These are phyloP conservation scores for Neonectria faginata DNA, from an alignment of 2,329 filamentous ascomycete species.

Conservation along the genomic window DNA sequence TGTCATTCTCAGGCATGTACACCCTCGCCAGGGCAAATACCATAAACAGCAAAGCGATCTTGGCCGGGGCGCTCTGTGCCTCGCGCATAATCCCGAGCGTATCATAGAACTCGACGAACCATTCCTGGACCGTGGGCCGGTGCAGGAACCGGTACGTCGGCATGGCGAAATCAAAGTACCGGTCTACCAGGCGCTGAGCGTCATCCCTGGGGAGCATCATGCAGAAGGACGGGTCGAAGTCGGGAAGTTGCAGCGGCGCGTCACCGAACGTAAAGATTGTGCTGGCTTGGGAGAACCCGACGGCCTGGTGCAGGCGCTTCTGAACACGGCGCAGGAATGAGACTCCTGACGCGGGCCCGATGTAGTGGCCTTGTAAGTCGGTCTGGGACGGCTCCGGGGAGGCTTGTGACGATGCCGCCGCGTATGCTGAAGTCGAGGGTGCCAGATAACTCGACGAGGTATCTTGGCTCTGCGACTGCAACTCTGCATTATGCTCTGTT, in stretches of 20 bases:
- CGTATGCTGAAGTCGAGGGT: slow-evolving; percentile 9
- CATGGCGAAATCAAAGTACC: slow-evolving; percentile 69
- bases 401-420: slow-evolving; percentile 33
- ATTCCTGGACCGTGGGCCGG: slow-evolving; percentile 61
- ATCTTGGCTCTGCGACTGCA: slow-evolving; percentile 19
- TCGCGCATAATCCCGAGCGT: slow-evolving; percentile 47
- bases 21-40: slow-evolving; percentile 63
- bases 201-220: slow-evolving; percentile 55
- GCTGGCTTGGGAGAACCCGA: slow-evolving; percentile 42
- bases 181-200: slow-evolving; percentile 53
- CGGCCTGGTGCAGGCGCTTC: slow-evolving; percentile 46
- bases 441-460: slow-evolving; percentile 26
- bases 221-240: slow-evolving; percentile 51
- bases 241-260: slow-evolving; percentile 55
- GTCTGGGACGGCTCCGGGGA: slow-evolving; percentile 48
- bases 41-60: slow-evolving; percentile 61
- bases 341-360: slow-evolving; percentile 48
- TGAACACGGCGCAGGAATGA: slow-evolving; percentile 48
- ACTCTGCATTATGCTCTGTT: slow-evolving; percentile 6
- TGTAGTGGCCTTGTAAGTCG: slow-evolving; percentile 49
- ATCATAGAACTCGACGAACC: slow-evolving; percentile 57
- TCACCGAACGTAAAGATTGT: slow-evolving; percentile 64
- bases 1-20: slow-evolving; percentile 50
- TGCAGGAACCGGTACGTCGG: slow-evolving; percentile 68
- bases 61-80: slow-evolving; percentile 35